A percentile compares a stretch with the other conserved stretches of the same genome.
Evolutionary conservation across 73 alveolate genomes (phyloP).

Genomic region (Symbiodinium natans): DNA sequence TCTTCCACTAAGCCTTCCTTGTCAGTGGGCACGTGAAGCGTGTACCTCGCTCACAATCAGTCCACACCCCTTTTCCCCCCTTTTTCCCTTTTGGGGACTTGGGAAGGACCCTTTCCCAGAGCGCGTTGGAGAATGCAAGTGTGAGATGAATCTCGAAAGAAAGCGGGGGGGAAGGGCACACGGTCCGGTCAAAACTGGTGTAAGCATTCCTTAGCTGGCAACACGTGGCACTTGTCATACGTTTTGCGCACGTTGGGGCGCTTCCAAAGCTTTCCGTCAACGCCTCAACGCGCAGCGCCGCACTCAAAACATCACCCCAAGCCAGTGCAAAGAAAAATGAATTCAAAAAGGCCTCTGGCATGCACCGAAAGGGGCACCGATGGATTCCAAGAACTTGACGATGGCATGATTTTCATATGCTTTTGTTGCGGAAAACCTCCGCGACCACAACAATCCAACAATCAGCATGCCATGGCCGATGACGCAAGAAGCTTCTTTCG

Average conservation of each 20-base stretch:
- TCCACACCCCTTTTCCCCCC: background rate
- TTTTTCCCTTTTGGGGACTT: background rate
- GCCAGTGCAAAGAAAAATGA: too few relatives aligned
- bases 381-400: slow-evolving; percentile 84
- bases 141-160: background rate
- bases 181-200: slow-evolving; percentile 81
- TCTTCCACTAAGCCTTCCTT: slow-evolving; percentile 81
- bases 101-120: background rate
- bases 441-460: background rate
- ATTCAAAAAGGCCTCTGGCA: background rate
- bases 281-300: too few relatives aligned
- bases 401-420: slow-evolving; percentile 91
- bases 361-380: slow-evolving; percentile 88
- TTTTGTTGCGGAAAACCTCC: slow-evolving; percentile 68
- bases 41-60: slow-evolving; percentile 17
- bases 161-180: background rate
- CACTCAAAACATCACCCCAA: too few relatives aligned
- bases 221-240: too few relatives aligned
- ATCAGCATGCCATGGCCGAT: too few relatives aligned
- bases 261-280: too few relatives aligned
- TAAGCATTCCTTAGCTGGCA: slow-evolving; percentile 49
- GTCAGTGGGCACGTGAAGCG: slow-evolving; percentile 93
- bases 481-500: background rate
- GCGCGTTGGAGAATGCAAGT: background rate
- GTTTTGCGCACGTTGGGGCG: too few relatives aligned